A percentile compares a stretch with the other conserved stretches of the same genome.
Evolutionary conservation across 257 asterid genomes (phyloP).

Genomic region (Solanum sejunctum): DNA sequence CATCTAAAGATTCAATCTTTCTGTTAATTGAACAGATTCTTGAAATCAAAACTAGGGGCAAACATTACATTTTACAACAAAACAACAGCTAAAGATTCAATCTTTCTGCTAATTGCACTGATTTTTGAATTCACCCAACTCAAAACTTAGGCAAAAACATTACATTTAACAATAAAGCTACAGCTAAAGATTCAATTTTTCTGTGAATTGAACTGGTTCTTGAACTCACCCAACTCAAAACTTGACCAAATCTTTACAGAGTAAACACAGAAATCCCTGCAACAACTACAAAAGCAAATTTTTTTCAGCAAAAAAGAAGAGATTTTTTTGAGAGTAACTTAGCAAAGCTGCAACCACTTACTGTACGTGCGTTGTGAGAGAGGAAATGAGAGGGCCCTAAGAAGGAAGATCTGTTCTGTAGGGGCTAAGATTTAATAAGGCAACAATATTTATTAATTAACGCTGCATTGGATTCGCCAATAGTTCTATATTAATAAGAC

Average conservation of each 20-base stretch:
- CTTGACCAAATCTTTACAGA: background rate
- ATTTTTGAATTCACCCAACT: conserved; percentile 9
- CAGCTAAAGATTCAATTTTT: background rate
- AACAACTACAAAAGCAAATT: background rate
- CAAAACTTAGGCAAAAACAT: conserved; percentile 11
- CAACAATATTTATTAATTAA: background rate
- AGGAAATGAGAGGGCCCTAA: background rate
- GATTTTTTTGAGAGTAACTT: background rate
- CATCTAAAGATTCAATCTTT: conserved; percentile 5
- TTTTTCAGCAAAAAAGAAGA: background rate
- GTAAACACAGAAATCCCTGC: background rate
- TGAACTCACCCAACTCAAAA: background rate
- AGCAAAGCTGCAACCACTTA: background rate
- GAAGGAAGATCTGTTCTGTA: background rate
- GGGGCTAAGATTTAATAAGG: background rate
- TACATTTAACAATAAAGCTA: background rate
- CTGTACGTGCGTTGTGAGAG: background rate
- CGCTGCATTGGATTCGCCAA: background rate
- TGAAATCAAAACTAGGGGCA: conserved; percentile 6
- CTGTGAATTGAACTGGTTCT: background rate
- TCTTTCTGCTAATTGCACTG: conserved; percentile 2
- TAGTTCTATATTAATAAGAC: background rate
- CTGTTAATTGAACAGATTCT: conserved; percentile 1
- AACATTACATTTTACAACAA: background rate
- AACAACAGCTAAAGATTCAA: background rate